Base-by-base conservation (phyloP, 345 rosid genomes). In the Clarkia xantiana region DNA sequence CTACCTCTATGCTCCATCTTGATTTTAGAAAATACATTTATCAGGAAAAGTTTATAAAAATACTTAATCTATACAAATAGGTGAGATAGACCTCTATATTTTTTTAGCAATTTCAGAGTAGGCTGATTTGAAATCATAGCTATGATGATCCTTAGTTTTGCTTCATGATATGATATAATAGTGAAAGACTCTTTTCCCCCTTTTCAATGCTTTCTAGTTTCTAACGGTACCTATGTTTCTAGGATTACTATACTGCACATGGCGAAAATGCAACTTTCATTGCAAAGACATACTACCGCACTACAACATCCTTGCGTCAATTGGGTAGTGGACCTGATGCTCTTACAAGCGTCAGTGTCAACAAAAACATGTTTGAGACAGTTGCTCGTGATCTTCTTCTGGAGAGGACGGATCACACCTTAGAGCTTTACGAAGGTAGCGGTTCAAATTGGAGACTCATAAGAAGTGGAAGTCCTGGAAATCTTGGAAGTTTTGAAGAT, bases 221-320 rank as follows among this genome's bases (percentile, higher is more conserved):
- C 16, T 13, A 1, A 14, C 0, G 15, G 23, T 48, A 22, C 54
- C 16, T 47, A 57, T 53, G 45, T 48, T 29, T 55, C 68, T 73
- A 91, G 98, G 98, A 86, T 56, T 91, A 84, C 66, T 91, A 76
- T 55, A 86, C 96, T 38, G 82, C 93, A 38, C 96, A 91, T 69
- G 98, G 90, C 23, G 89, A 86, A 47, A 73, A 78, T 69, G 95
- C 98, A n/a, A 66, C 68, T 45, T 86, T 86, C 54, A 77, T 91
- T 66, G 89, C 96, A 1, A 84, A 84, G 77, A 76, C 94, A 18
- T 91, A 86, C 66, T 91, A 86, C 61, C 94, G 54, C 53, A 91
- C 98, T 22, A 86, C 96, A 6, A 78, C 94, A 55, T 83, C 80
- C 36, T 41, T 91, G 69, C 77, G 96, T 9, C 89, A 86, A 67